Evolutionary conservation across 2,329 filamentous ascomycete genomes (phyloP).

Genomic region (Beauveria pseudobassiana): DNA sequence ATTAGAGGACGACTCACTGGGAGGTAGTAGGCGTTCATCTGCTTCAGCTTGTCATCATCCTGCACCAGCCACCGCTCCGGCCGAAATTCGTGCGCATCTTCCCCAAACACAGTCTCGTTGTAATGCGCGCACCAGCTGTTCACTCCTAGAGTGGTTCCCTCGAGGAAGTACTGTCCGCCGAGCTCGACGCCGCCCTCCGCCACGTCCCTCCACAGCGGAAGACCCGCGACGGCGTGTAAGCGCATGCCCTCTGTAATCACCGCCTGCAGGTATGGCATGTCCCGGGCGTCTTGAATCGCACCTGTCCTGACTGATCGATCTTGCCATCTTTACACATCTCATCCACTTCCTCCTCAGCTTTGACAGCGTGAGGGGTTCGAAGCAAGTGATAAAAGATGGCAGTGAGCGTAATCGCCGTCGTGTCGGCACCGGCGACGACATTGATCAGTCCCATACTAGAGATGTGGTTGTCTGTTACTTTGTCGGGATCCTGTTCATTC

Average conservation of each 20-base stretch:
- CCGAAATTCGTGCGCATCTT: conserved; percentile 27
- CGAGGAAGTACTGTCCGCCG: conserved; percentile 23
- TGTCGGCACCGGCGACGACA: conserved; percentile 33
- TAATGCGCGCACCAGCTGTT: conserved; percentile 30
- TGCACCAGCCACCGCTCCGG: conserved; percentile 35
- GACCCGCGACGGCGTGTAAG: conserved; percentile 39
- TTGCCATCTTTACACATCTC: background rate
- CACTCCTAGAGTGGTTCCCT: conserved; percentile 26
- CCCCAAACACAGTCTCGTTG: conserved; percentile 24
- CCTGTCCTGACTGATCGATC: conserved; percentile 9
- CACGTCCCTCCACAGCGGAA: conserved; percentile 42
- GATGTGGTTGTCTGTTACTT: conserved; percentile 31
- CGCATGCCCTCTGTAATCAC: conserved; percentile 46
- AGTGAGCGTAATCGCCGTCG: conserved; percentile 40
- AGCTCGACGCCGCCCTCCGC: conserved; percentile 36
- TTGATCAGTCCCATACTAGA: conserved; percentile 23
- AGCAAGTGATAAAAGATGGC: conserved; percentile 38
- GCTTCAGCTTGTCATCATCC: conserved; percentile 17
- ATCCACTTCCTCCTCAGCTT: conserved; percentile 21
- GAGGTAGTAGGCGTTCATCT: conserved; percentile 23
- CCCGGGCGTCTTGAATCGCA: conserved; percentile 30
- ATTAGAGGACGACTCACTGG: conserved; percentile 17
- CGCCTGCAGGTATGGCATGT: conserved; percentile 44
- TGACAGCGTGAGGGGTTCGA: conserved; percentile 19
- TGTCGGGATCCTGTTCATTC: conserved; percentile 33